Base-by-base conservation (phyloP, 2,329 filamentous ascomycete genomes). In the Trichoderma aggressivum region DNA sequence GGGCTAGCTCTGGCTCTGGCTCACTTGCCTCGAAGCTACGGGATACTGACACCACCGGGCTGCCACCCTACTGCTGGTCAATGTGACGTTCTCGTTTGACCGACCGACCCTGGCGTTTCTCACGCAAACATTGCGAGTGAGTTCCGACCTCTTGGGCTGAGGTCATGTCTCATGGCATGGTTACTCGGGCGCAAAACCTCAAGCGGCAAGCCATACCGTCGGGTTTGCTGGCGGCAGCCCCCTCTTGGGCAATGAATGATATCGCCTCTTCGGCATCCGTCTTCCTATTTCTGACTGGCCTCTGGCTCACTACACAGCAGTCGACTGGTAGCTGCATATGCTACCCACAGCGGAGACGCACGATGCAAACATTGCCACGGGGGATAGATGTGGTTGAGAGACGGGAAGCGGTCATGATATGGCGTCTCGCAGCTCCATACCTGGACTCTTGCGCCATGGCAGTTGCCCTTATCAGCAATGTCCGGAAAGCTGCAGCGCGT, bases 381-480 rank as follows among this genome's bases (percentile, higher is more conserved):
- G 34, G 28, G 39, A 39, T 32, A 21, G 24, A 43, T n/a, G 61
- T n/a, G 47, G 21, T 39, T 21, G 36, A 28, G 50, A 60, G 26
- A 21, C 39, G 14, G 36, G 55, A 60, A 34, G 32, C 2, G 34
- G 28, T 32, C 50, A 6, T 58, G 47, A 26, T 30, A 68, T 68
- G 32, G 10, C 34, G 26, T 68, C 28, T 53, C 32, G 21, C 28
- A 50, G 30, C 43, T 61, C 61, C 70, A 21, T 62, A 32, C 34
- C 63, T 24, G 43, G 58, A 47, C 58, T 61, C 24, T 56, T 70
- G 59, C 60, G 56, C 53, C 14, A 70, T 70, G 55, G 70, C 61
- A 56, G 66, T 61, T 72, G 66, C 26, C 24, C 28, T n/a, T 30
- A 47, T 61, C 21, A 56, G 60, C 43, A 18, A 65, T 32, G n/a